A percentile compares a stretch with the other conserved stretches of the same genome.
phyloP scores from a whole-genome alignment of 1,284 basidiomycete species.

The Pseudozyma thailandica region DNA sequence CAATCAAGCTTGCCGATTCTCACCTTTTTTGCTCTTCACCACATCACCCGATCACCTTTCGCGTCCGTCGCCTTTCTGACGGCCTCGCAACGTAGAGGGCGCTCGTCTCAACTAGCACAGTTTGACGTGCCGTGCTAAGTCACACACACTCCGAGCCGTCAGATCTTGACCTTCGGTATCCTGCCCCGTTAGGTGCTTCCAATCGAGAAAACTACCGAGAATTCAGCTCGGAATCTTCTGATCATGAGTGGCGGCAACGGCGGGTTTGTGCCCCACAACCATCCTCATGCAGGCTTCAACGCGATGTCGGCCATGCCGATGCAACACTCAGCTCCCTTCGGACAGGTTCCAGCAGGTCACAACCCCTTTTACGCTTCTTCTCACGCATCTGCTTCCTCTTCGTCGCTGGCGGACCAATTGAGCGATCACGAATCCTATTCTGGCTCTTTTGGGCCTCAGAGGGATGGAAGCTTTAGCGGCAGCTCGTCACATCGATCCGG shows the following conservation, averaged over 20 bases:
- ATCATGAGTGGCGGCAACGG: constrained; percentile 30
- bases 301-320: constrained; percentile 28
- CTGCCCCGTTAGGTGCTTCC: too few relatives aligned
- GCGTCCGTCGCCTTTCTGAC: too few relatives aligned
- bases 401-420: constrained; percentile 40
- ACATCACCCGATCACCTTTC: background rate
- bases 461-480: constrained; percentile 23
- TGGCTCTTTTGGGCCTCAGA: constrained; percentile 31
- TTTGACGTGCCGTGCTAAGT: too few relatives aligned
- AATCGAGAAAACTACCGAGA: background rate
- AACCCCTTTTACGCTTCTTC: constrained; percentile 38
- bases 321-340: constrained; percentile 21
- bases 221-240: too few relatives aligned
- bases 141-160: too few relatives aligned
- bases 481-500: constrained; percentile 21
- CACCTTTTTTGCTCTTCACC: background rate
- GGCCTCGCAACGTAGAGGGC: too few relatives aligned
- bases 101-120: too few relatives aligned
- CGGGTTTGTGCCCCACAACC: constrained; percentile 15
- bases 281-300: constrained; percentile 17
- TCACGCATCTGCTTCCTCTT: constrained; percentile 43
- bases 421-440: constrained; percentile 49
- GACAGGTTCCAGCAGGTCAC: constrained; percentile 14
- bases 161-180: too few relatives aligned
- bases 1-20: background rate